Base-by-base conservation (phyloP, 805 yeast species). In the Lachancea lanzarotensis region DNA sequence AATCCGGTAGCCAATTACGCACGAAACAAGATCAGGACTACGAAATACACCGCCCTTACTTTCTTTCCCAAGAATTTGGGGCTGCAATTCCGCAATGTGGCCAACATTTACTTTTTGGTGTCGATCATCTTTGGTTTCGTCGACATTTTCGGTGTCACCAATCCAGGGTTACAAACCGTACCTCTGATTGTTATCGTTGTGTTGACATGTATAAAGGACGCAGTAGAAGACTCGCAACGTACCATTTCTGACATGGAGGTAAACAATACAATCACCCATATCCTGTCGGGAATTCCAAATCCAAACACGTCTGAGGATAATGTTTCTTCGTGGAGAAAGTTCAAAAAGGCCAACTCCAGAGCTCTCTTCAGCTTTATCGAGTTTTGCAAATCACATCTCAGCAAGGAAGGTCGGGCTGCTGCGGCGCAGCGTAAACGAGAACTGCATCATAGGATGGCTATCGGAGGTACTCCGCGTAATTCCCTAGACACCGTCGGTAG, bases 21-120 rank as follows among this genome's bases (percentile, higher is more conserved):
- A 10, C 75, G 96, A 49, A 91, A 91, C 70, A 90, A 93, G 64
- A 87, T 93, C 54, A 79, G 97, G 69, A 89, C 98, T 0, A 88
- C 98, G 2, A 91, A 88, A 68, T 91, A 91, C 65, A 91, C 97
- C 2, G 96, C 98, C 5, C 60, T 93, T 38, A 72, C 88, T 8
- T 91, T 91, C 59, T 52, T 93, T 26, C 98, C 98, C 2, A 89
- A 89, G 63, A 89, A 91, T 66, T 63, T 91, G 39, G 64, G 68
- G 38, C 74, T 76, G 51, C 98, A 93, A 68, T 90, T 90, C 65
- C 79, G 76, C 53, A 91, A 90, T 63, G 78, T 90, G 50, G 98
- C 98, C 36, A 91, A 91, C 66, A 70, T 87, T 41, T 91, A 89
- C 69, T 91, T 91, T 74, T 69, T 91, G 55, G 69, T 80, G 30